Conservation (phyloP, 768 basidiomycete genomes). For the Termitomyces bulborhizus region DNA sequence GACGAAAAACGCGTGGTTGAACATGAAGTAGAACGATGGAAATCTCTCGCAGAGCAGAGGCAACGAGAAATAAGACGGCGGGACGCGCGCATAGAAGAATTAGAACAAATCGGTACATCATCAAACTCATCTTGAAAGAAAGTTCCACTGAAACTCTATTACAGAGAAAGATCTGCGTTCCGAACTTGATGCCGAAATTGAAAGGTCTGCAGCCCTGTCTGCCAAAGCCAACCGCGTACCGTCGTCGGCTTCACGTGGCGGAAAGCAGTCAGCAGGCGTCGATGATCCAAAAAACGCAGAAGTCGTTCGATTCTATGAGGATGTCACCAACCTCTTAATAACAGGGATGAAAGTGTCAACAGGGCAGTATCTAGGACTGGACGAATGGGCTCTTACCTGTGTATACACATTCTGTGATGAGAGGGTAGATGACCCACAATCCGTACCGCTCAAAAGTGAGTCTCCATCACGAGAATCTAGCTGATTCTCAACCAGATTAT, state of each 20-base stretch:
- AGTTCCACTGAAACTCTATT: slow-evolving; percentile 1
- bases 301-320: slow-evolving; percentile 77
- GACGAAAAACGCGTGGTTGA: slow-evolving; percentile 54
- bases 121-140: neutral
- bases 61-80: slow-evolving; percentile 35
- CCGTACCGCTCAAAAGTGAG: slow-evolving; percentile 32
- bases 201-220: slow-evolving; percentile 39
- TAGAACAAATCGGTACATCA: slow-evolving; percentile 45
- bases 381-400: slow-evolving; percentile 62
- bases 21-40: slow-evolving; percentile 39
- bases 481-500: neutral
- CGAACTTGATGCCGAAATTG: slow-evolving; percentile 61
- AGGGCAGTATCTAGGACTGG: slow-evolving; percentile 35
- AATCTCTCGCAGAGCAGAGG: slow-evolving; percentile 35
- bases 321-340: slow-evolving; percentile 76
- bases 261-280: slow-evolving; percentile 28
- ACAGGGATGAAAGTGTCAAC: slow-evolving; percentile 44
- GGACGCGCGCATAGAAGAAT: slow-evolving; percentile 37
- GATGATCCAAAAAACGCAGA: slow-evolving; percentile 55
- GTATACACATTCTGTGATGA: slow-evolving; percentile 52
- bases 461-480: slow-evolving; percentile 10
- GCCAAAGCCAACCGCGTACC: slow-evolving; percentile 35
- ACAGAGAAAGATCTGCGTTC: slow-evolving; percentile 45
- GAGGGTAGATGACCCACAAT: slow-evolving; percentile 19
- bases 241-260: slow-evolving; percentile 29